A percentile compares a stretch with the other conserved stretches of the same genome.
phyloP scores from a whole-genome alignment of 1,284 basidiomycete genomes.

The Grifola frondosa region DNA sequence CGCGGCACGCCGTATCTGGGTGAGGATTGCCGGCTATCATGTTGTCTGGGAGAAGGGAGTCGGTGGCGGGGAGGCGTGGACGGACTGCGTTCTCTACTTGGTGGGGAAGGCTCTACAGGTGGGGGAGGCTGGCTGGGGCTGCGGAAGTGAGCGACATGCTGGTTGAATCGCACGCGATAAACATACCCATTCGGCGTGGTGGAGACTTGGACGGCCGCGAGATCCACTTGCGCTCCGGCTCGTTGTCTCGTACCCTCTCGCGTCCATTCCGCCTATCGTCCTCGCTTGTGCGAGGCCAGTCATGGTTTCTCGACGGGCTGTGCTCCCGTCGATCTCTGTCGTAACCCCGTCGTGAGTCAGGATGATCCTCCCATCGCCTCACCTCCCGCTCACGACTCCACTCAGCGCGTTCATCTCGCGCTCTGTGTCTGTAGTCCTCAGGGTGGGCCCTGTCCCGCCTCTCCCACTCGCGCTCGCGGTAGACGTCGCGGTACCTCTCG shows the following conservation, averaged over 20 bases:
- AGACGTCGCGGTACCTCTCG: conserved; percentile 17
- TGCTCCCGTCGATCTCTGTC: conserved; percentile 15
- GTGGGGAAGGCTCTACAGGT: conserved; percentile 10
- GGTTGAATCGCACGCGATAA: neutral
- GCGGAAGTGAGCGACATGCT: conserved; percentile 7
- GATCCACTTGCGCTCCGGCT: conserved; percentile 24
- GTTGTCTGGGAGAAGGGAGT: conserved; percentile 9
- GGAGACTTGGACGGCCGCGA: conserved; percentile 29
- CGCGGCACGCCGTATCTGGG: no score
- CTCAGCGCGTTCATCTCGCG: conserved; percentile 14
- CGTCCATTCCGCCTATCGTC: conserved; percentile 18
- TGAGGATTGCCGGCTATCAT: conserved; percentile 2
- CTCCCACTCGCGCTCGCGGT: conserved; percentile 24
- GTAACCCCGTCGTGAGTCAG: conserved; percentile 3
- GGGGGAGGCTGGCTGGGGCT: conserved; percentile 7
- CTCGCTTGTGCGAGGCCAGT: conserved; percentile 6
- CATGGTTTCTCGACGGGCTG: conserved; percentile 12
- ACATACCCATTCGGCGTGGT: conserved; percentile 30
- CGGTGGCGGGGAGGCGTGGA: conserved; percentile 13
- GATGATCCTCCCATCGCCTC: conserved; percentile 5
- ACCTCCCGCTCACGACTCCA: conserved; percentile 9
- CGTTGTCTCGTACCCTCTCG: conserved; percentile 20
- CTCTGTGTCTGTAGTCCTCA: conserved; percentile 15
- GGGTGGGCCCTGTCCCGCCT: conserved; percentile 23
- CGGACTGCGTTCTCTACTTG: conserved; percentile 22